Conservation (phyloP, 2,329 filamentous ascomycete species). For the Ophiostoma montium region DNA sequence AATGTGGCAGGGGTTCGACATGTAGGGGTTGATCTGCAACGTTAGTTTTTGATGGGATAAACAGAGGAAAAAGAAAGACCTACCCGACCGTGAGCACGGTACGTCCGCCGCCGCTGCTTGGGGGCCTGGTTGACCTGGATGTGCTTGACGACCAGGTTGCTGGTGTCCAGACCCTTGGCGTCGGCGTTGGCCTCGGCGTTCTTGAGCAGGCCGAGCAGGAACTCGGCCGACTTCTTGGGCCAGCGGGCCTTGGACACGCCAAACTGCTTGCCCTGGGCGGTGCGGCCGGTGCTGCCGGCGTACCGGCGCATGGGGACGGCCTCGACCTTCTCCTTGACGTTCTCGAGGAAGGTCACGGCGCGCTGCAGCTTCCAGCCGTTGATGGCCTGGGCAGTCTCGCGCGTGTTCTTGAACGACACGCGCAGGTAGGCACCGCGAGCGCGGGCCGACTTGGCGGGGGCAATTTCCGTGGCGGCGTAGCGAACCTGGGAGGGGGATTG, state of each 20-base stretch:
- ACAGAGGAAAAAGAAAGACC: conserved; percentile 35
- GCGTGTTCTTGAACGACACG: conserved; percentile 99
- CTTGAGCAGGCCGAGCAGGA: conserved; percentile 92
- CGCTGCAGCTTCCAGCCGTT: conserved; percentile 97
- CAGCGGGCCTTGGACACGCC: conserved; percentile 97
- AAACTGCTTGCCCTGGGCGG: conserved; percentile 98
- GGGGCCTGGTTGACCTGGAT: conserved; percentile 99
- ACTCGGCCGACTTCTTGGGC: conserved; percentile 98
- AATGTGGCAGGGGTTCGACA: conserved; percentile 99
- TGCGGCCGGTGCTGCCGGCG: conserved; percentile 87
- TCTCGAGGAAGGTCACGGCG: conserved; percentile 93
- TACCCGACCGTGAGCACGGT: conserved; percentile 99
- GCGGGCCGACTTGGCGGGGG: conserved; percentile 85
- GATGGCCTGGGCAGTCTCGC: conserved; percentile 98
- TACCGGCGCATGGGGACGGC: conserved; percentile 97
- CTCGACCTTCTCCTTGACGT: conserved; percentile 94
- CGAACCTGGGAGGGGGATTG: conserved; percentile 52
- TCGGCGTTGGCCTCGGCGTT: conserved; percentile 96
- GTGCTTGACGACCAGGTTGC: conserved; percentile 98
- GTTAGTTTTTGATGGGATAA: neutral
- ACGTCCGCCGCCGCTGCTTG: conserved; percentile 97
- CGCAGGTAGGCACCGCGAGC: conserved; percentile 97
- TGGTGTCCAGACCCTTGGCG: conserved; percentile 92
- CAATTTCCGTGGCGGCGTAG: conserved; percentile 86
- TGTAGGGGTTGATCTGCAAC: conserved; percentile 95